Evolutionary conservation across 73 alveolate species (phyloP), one percentile per base, ranked within the genome.

Genomic region (Paramecium bursaria): DNA sequence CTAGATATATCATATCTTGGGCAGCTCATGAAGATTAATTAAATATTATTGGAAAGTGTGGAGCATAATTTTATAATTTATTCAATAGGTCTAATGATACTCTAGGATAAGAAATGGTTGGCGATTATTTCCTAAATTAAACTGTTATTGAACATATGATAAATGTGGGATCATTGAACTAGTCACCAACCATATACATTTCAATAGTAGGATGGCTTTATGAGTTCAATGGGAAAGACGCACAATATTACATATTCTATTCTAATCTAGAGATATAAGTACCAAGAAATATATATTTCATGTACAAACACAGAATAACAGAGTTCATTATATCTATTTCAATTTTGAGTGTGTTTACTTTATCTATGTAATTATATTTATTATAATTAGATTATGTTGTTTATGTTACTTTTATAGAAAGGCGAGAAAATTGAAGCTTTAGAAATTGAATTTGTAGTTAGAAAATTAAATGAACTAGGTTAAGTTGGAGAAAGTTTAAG

Each of bases 271-370:
- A 67, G 22, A 42, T 67, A 10, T 35, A 19, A 1, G 21, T 67
- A 21, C 82, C 82, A 0, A 39, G 44, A 3, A n/a, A 31, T 2
- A 21, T 57, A 25, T 67, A 25, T 30, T 67, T 39, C 27, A 31
- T 44, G 82, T 67, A 67, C 22, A 67, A 67, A 67, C 82, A 67
- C 44, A 67, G 82, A 42, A 39, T n/a, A 9, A n/a, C 26, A 10
- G 82, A 67, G 44, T 44, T 67, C 44, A 27, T 39, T 3, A 2
- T 67, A 2, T 33, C 11, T 10, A 35, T 35, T 2, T 2, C 60
- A 7, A 19, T 67, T 39, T 39, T 67, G 22, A 23, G n/a, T 35
- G 82, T 67, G 7, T 14, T 67, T 67, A 67, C 21, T 19, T 31
- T 39, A 7, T 7, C 14, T 11, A 39, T 39, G 49, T 39, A 39